Percentiles rank a stretch among this genome's conserved stretches.
phyloP scores from a whole-genome alignment of 2,329 filamentous ascomycete genomes.

The Microcyclospora pomicola region DNA sequence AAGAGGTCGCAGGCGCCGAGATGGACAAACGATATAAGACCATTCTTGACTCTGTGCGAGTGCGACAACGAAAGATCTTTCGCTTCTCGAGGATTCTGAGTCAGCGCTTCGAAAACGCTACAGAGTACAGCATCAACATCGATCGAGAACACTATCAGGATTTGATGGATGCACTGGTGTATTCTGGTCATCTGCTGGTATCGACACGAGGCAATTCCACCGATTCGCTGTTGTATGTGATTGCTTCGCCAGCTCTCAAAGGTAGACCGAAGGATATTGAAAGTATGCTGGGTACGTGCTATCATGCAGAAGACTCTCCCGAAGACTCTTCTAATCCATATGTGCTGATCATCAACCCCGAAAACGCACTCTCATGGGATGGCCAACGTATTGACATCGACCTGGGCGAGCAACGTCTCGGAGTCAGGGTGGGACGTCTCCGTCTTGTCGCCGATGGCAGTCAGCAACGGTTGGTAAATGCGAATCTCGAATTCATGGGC shows the following conservation, averaged over 20 bases:
- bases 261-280: conserved; percentile 70
- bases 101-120: conserved; percentile 90
- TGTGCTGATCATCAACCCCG: conserved; percentile 69
- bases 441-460: conserved; percentile 82
- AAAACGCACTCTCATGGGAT: conserved; percentile 66
- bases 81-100: conserved; percentile 84
- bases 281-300: conserved; percentile 68
- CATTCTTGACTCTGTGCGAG: conserved; percentile 86
- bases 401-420: conserved; percentile 63
- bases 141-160: conserved; percentile 54
- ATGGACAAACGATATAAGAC: conserved; percentile 98
- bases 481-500: conserved; percentile 66
- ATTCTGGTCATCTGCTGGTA: conserved; percentile 78
- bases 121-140: conserved; percentile 80
- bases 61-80: conserved; percentile 90
- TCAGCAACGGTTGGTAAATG: conserved; percentile 60
- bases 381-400: conserved; percentile 57
- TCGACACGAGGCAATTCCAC: conserved; percentile 45
- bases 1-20: conserved; percentile 62
- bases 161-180: conserved; percentile 66
- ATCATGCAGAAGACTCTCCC: conserved; percentile 51
- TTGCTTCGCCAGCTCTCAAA: conserved; percentile 69
- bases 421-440: conserved; percentile 74
- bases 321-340: conserved; percentile 74
- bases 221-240: conserved; percentile 41